Evolutionary conservation across 2,329 filamentous ascomycete genomes (phyloP).

Genomic region (Parasarocladium wereldwijsianum): DNA sequence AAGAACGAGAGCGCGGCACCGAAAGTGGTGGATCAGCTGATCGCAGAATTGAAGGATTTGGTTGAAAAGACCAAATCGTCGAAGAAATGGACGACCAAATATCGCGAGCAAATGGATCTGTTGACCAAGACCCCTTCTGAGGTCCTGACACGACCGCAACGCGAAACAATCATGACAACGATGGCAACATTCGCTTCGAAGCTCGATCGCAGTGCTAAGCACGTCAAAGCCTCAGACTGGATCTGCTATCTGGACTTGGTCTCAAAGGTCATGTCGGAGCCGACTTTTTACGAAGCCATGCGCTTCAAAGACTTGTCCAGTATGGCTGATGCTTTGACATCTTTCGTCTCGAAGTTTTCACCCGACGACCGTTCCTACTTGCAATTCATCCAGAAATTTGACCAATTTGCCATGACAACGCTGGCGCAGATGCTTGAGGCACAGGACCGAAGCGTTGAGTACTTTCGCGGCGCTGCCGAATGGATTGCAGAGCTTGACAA

Average conservation of each 20-base stretch:
- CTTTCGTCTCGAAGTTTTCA: neutral
- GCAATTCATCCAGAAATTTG: slow-evolving; percentile 19
- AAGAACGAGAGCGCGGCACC: too few relatives aligned
- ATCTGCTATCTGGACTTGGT: slow-evolving; percentile 27
- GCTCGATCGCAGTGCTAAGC: too few relatives aligned
- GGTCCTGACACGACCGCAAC: slow-evolving; percentile 24
- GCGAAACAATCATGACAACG: slow-evolving; percentile 27
- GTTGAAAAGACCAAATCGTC: too few relatives aligned
- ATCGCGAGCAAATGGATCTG: slow-evolving; percentile 13
- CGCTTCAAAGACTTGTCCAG: slow-evolving; percentile 21
- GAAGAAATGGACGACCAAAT: neutral
- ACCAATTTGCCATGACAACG: slow-evolving; percentile 15
- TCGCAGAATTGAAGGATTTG: slow-evolving; percentile 14
- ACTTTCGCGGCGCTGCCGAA: slow-evolving; percentile 17
- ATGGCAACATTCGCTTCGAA: too few relatives aligned
- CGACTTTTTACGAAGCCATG: slow-evolving; percentile 35
- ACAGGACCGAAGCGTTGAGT: slow-evolving; percentile 26
- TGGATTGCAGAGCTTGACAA: slow-evolving; percentile 7
- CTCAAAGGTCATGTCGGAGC: slow-evolving; percentile 32
- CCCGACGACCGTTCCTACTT: slow-evolving; percentile 12
- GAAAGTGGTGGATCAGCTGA: slow-evolving; percentile 14
- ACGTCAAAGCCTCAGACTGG: too few relatives aligned
- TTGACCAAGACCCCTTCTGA: slow-evolving; percentile 22
- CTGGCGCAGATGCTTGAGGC: slow-evolving; percentile 28
- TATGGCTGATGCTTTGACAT: slow-evolving; percentile 17